Evolutionary conservation across 2,329 filamentous ascomycete genomes (phyloP).

Genomic region (Paecilomyces sp.): DNA sequence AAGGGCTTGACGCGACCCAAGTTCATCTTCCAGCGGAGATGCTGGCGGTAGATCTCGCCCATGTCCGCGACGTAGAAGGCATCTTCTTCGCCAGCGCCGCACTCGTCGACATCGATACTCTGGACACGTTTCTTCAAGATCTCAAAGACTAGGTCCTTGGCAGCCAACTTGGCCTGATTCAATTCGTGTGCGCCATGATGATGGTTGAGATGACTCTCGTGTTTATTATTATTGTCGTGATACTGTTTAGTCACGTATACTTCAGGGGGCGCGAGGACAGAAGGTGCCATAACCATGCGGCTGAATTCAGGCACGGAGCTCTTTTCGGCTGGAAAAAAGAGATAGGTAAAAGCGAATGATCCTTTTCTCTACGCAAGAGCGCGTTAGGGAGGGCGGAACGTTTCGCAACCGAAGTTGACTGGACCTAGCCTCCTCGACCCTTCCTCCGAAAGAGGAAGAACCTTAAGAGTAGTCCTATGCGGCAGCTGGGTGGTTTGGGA

Average conservation of each 20-base stretch:
- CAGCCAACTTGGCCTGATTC: constrained; percentile 37
- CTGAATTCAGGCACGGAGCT: constrained; percentile 21
- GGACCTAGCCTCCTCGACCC: constrained; percentile 98
- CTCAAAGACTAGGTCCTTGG: constrained; percentile 78
- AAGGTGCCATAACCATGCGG: constrained; percentile 64
- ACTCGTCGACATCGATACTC: constrained; percentile 76
- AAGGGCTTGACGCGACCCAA: constrained; percentile 89
- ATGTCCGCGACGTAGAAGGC: constrained; percentile 98
- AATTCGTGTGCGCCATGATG: constrained; percentile 38
- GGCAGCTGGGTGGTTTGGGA: constrained; percentile 78
- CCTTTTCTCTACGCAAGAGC: constrained; percentile 19
- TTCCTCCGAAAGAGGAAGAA: constrained; percentile 99
- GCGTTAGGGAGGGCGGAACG: constrained; percentile 92
- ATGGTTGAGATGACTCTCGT: constrained; percentile 28
- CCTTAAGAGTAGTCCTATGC: constrained; percentile 97
- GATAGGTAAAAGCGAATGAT: not conserved
- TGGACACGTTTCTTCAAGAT: constrained; percentile 81
- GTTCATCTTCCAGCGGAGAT: constrained; percentile 95
- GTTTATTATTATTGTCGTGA: constrained; percentile 18
- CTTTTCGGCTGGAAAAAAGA: constrained; percentile 11
- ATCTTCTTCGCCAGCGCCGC: constrained; percentile 89
- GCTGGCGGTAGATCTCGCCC: constrained; percentile 97
- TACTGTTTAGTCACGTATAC: constrained; percentile 27
- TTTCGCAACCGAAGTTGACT: constrained; percentile 81
- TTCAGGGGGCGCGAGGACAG: constrained; percentile 51